Percentiles rank a stretch among this genome's conserved stretches.
phyloP scores from a whole-genome alignment of 306 rosid genomes.

The Citrullus colocynthis region DNA sequence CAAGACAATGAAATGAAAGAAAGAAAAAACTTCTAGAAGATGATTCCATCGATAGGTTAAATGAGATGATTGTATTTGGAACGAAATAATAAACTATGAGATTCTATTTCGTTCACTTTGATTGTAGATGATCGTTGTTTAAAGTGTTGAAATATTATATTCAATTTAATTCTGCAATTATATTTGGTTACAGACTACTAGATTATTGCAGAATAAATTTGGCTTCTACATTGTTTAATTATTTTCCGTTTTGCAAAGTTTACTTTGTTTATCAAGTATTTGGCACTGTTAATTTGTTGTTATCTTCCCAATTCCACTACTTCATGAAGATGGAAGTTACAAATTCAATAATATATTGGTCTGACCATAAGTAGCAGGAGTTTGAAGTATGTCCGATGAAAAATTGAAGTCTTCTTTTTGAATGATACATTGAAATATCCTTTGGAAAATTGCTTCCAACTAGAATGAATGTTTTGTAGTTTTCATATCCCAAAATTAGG shows the following conservation, averaged over 20 bases:
- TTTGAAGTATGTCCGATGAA: not conserved
- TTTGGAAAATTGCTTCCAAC: not conserved
- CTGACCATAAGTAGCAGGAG: not conserved
- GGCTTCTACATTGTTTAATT: not conserved
- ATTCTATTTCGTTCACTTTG: not conserved
- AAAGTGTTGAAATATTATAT: not conserved
- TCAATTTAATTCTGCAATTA: not conserved
- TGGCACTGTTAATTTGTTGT: not conserved
- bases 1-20: not conserved
- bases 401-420: no score
- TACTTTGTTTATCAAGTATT: not conserved
- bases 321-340: not conserved
- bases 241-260: not conserved
- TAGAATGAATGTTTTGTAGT: not conserved
- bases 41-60: not conserved
- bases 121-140: not conserved
- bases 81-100: not conserved
- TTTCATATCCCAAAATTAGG: not conserved
- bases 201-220: not conserved
- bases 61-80: conserved; percentile 3
- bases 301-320: not conserved
- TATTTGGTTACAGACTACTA: not conserved
- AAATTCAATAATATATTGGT: not conserved
- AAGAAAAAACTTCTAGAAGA: not conserved
- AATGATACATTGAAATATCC: not conserved